Evolutionary conservation across 257 asterid genomes (phyloP).

Genomic region (Linderniella brevidens): DNA sequence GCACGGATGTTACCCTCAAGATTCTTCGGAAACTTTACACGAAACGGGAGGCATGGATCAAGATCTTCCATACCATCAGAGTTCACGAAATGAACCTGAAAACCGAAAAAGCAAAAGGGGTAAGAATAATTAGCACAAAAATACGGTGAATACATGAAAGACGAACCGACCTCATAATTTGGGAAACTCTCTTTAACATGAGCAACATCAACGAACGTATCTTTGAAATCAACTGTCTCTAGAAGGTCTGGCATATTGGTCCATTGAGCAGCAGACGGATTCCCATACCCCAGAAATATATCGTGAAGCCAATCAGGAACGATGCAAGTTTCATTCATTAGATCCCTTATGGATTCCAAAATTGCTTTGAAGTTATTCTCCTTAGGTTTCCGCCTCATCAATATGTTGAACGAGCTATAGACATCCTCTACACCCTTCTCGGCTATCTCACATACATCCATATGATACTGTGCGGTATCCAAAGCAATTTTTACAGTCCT

Average conservation of each 20-base stretch:
- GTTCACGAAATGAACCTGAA: constrained; percentile 61
- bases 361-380: constrained; percentile 98
- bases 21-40: constrained; percentile 54
- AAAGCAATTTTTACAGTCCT: constrained; percentile 84
- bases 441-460: constrained; percentile 93
- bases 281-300: constrained; percentile 93
- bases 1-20: constrained; percentile 38
- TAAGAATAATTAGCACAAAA: constrained; percentile 2
- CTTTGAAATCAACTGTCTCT: constrained; percentile 78
- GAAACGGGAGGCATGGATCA: constrained; percentile 62
- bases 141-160: constrained; percentile 1
- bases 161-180: constrained; percentile 51
- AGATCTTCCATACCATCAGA: constrained; percentile 57
- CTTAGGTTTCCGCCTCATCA: constrained; percentile 97
- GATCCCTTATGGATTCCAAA: constrained; percentile 91
- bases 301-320: constrained; percentile 99
- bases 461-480: constrained; percentile 96
- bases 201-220: constrained; percentile 73
- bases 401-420: constrained; percentile 68
- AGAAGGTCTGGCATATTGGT: constrained; percentile 83
- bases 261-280: constrained; percentile 98
- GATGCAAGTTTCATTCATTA: constrained; percentile 96
- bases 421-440: constrained; percentile 89
- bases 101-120: constrained; percentile 10
- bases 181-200: constrained; percentile 85